These are phyloP conservation scores for Diplodia intermedia DNA, from an alignment of 2,329 filamentous ascomycete species.

Conservation along the genomic window DNA sequence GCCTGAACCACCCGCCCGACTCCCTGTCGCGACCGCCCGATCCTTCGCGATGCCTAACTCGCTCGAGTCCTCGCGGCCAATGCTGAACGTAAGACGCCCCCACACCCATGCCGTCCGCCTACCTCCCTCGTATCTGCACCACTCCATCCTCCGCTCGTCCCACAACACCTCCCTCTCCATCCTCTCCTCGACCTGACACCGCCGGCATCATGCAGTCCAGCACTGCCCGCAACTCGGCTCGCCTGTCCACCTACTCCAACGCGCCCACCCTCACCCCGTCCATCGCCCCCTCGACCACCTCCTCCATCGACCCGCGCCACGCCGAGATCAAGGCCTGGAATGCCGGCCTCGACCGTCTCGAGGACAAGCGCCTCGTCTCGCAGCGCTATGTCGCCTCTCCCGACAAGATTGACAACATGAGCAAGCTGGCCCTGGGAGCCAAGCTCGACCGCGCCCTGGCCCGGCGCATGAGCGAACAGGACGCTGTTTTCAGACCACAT, in stretches of 20 bases:
- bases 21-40: slow-evolving; percentile 10
- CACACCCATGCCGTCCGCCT: slow-evolving; percentile 34
- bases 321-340: slow-evolving; percentile 77
- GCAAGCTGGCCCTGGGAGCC: slow-evolving; percentile 85
- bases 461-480: slow-evolving; percentile 85
- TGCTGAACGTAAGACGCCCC: slow-evolving; percentile 49
- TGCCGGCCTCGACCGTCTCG: slow-evolving; percentile 81
- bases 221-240: slow-evolving; percentile 49
- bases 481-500: slow-evolving; percentile 73
- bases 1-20: slow-evolving; percentile 18
- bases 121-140: slow-evolving; percentile 9
- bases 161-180: slow-evolving; percentile 29
- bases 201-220: slow-evolving; percentile 34
- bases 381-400: slow-evolving; percentile 82
- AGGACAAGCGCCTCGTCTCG: slow-evolving; percentile 82
- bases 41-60: slow-evolving; percentile 46
- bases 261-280: slow-evolving; percentile 59
- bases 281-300: slow-evolving; percentile 53
- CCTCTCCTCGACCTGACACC: slow-evolving; percentile 22
- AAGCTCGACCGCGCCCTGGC: slow-evolving; percentile 89
- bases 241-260: slow-evolving; percentile 59
- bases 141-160: slow-evolving; percentile 40
- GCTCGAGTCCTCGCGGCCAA: slow-evolving; percentile 50
- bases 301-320: slow-evolving; percentile 56
- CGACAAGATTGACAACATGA: slow-evolving; percentile 81